Percentiles rank a stretch among this genome's conserved stretches.
Evolutionary conservation across 768 basidiomycete species (phyloP).

Genomic region (Gyrodon lividus): DNA sequence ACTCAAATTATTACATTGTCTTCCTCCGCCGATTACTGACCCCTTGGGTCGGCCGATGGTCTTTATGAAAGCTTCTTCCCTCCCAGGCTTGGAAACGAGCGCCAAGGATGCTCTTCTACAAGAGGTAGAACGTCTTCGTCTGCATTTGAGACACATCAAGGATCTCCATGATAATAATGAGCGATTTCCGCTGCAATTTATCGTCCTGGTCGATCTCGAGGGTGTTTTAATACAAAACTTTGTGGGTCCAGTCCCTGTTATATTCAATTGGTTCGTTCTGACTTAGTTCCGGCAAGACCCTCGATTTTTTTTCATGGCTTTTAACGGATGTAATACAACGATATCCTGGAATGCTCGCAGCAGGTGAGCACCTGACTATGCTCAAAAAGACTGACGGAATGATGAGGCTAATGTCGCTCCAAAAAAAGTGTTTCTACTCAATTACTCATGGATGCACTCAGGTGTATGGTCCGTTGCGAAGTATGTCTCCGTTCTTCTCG

Average conservation of each 20-base stretch:
- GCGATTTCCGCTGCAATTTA: constrained; percentile 58
- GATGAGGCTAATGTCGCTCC: constrained; percentile 1
- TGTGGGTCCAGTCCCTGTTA: constrained; percentile 40
- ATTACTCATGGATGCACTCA: constrained; percentile 73
- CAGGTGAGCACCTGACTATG: constrained; percentile 42
- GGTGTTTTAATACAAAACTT: constrained; percentile 52
- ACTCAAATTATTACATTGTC: constrained; percentile 44
- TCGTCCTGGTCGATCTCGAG: constrained; percentile 64
- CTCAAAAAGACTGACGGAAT: background rate
- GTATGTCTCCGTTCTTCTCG: constrained; percentile 37
- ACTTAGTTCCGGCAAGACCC: constrained; percentile 39
- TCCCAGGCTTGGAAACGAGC: constrained; percentile 39
- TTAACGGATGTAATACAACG: constrained; percentile 64
- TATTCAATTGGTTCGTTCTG: constrained; percentile 6
- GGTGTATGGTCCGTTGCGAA: constrained; percentile 66
- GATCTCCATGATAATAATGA: constrained; percentile 25
- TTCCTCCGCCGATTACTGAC: constrained; percentile 54
- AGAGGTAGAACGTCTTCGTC: constrained; percentile 56
- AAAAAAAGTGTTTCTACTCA: constrained; percentile 60
- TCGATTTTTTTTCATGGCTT: constrained; percentile 64
- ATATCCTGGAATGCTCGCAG: constrained; percentile 76
- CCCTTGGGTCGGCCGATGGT: constrained; percentile 67
- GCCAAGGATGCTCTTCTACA: constrained; percentile 45
- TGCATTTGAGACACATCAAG: constrained; percentile 53
- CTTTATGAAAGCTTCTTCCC: constrained; percentile 45